Percentiles rank a stretch among this genome's conserved stretches.
Evolutionary conservation across 2,329 filamentous ascomycete species (phyloP).

Genomic region (Trichoderma sp.): DNA sequence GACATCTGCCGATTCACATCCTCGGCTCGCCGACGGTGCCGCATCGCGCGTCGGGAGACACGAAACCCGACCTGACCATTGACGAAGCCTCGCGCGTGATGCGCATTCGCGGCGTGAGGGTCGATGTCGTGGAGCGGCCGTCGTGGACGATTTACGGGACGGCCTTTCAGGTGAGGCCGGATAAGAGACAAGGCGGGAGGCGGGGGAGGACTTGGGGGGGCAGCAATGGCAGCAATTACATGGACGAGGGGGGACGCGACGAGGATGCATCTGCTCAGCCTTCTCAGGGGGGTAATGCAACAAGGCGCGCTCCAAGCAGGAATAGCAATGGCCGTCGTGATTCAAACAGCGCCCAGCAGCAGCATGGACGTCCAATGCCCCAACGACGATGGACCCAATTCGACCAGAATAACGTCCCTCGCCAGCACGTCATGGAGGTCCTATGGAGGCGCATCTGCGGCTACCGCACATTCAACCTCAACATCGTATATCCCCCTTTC

Average conservation of each 20-base stretch:
- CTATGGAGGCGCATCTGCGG: conserved; percentile 37
- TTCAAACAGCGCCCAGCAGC: neutral
- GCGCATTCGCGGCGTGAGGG: conserved; percentile 34
- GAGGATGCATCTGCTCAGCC: neutral
- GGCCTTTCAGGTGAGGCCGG: conserved; percentile 35
- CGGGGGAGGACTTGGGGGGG: neutral
- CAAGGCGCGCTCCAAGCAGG: neutral
- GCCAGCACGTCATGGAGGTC: conserved; percentile 34
- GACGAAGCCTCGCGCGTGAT: conserved; percentile 31
- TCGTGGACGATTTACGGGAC: conserved; percentile 38
- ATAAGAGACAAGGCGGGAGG: neutral
- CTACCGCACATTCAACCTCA: conserved; percentile 31
- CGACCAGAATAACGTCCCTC: conserved; percentile 4
- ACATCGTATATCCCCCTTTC: conserved; percentile 32
- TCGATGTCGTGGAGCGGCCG: conserved; percentile 32
- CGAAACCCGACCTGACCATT: conserved; percentile 34
- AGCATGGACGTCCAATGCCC: neutral
- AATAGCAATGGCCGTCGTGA: neutral
- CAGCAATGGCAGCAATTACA: neutral
- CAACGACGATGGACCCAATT: conserved; percentile 1
- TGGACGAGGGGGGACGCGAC: neutral
- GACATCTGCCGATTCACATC: conserved; percentile 37
- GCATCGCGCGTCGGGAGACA: conserved; percentile 36
- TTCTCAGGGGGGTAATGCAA: neutral
- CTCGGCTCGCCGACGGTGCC: conserved; percentile 37